phyloP scores from a whole-genome alignment of 352 stramenopile species.

The Phytophthora fragariae region DNA sequence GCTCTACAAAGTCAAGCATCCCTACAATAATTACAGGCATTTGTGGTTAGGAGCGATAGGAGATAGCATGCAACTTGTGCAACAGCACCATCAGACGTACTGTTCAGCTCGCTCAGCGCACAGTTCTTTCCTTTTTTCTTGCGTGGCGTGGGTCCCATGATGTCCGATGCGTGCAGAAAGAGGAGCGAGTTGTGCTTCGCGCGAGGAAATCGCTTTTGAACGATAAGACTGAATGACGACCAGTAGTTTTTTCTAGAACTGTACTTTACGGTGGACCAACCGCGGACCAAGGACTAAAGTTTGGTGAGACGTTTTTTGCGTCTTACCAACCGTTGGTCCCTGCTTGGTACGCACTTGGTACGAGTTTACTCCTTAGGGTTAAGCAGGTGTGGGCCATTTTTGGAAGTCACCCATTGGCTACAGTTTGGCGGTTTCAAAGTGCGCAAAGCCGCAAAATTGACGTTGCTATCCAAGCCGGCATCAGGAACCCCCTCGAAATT shows the following conservation, averaged over 20 bases:
- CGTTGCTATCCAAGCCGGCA: too few relatives aligned
- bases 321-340: background rate
- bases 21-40: background rate
- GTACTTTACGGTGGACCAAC: background rate
- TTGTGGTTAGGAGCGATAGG: background rate
- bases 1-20: background rate
- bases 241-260: background rate
- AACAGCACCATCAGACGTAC: background rate
- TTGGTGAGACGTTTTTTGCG: background rate
- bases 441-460: too few relatives aligned
- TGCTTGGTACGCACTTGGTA: background rate
- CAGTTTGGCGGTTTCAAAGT: too few relatives aligned
- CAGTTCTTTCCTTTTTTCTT: background rate
- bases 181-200: background rate
- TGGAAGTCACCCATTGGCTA: background rate
- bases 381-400: background rate
- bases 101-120: background rate
- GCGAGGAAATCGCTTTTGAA: background rate
- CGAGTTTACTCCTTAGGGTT: background rate
- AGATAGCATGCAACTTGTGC: background rate
- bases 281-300: background rate
- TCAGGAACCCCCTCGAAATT: too few relatives aligned
- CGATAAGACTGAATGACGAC: background rate
- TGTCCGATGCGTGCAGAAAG: background rate
- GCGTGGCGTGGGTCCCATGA: background rate